Conservation (phyloP, 306 rosid genomes). For the Calophaca sinica region DNA sequence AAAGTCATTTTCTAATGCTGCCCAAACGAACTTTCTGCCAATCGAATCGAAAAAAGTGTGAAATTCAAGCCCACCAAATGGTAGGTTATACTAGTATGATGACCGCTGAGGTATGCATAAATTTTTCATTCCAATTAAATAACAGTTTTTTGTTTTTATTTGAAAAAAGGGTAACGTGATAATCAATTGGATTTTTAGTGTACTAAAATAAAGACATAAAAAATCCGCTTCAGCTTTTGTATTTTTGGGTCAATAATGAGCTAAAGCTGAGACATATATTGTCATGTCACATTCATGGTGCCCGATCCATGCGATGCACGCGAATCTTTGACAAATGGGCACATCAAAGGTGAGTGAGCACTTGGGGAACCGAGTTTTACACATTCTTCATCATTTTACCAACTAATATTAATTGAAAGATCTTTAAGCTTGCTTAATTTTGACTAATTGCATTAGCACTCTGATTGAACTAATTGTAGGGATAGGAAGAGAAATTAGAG, state of each 20-base stretch:
- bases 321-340: conserved; percentile 68
- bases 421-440: conserved; percentile 46
- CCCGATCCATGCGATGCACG: conserved; percentile 58
- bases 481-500: background rate
- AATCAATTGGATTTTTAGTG: conserved; percentile 50
- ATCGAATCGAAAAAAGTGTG: conserved; percentile 44
- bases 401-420: conserved; percentile 41
- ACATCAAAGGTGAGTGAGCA: conserved; percentile 42
- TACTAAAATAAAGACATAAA: conserved; percentile 50
- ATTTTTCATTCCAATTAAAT: conserved; percentile 33
- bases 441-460: conserved; percentile 44
- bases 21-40: conserved; percentile 35
- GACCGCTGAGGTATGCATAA: conserved; percentile 30
- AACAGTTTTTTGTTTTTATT: conserved; percentile 26
- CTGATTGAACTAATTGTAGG: background rate
- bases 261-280: conserved; percentile 56
- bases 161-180: conserved; percentile 52
- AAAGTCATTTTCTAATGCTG: conserved; percentile 28
- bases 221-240: conserved; percentile 43
- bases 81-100: conserved; percentile 40
- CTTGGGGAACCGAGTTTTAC: conserved; percentile 46
- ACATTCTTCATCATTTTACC: conserved; percentile 50
- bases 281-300: conserved; percentile 61
- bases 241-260: conserved; percentile 51
- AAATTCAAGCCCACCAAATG: conserved; percentile 49